Percentiles rank a stretch among this genome's conserved stretches.
phyloP scores from a whole-genome alignment of 2,329 filamentous ascomycete species.

The Colletotrichum karsti region DNA sequence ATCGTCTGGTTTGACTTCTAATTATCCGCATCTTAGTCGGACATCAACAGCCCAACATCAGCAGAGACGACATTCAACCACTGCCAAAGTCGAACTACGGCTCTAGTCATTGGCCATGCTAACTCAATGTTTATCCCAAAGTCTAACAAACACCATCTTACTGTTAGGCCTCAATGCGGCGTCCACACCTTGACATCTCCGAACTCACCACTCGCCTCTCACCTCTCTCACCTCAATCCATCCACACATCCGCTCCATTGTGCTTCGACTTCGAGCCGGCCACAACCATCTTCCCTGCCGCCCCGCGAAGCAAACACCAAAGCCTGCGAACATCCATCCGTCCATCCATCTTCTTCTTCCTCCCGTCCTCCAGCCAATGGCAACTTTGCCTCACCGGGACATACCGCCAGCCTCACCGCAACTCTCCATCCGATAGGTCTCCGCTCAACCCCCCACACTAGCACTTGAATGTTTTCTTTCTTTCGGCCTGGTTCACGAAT shows the following conservation, averaged over 20 bases:
- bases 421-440: slow-evolving; percentile 30
- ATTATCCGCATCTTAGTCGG: slow-evolving; percentile 12
- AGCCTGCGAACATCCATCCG: slow-evolving; percentile 1
- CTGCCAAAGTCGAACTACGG: not conserved
- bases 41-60: slow-evolving; percentile 21
- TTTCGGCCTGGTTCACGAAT: slow-evolving; percentile 17
- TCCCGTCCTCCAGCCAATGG: slow-evolving; percentile 10
- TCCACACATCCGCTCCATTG: not conserved
- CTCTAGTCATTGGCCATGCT: not conserved
- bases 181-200: not conserved
- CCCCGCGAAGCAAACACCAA: slow-evolving; percentile 13
- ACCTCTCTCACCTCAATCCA: slow-evolving; percentile 5
- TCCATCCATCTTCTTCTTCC: not conserved
- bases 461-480: slow-evolving; percentile 17
- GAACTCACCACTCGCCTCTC: not conserved
- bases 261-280: not conserved
- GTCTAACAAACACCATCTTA: not conserved
- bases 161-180: not conserved
- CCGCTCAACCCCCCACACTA: slow-evolving; percentile 24
- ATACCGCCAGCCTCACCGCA: slow-evolving; percentile 33
- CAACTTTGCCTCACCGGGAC: slow-evolving; percentile 12
- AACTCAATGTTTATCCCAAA: not conserved
- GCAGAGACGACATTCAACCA: not conserved
- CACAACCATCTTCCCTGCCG: slow-evolving; percentile 10
- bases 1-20: slow-evolving; percentile 8